Base-by-base conservation (phyloP, 192 early-diverging fungal genomes). In the Dispira parvispora region DNA sequence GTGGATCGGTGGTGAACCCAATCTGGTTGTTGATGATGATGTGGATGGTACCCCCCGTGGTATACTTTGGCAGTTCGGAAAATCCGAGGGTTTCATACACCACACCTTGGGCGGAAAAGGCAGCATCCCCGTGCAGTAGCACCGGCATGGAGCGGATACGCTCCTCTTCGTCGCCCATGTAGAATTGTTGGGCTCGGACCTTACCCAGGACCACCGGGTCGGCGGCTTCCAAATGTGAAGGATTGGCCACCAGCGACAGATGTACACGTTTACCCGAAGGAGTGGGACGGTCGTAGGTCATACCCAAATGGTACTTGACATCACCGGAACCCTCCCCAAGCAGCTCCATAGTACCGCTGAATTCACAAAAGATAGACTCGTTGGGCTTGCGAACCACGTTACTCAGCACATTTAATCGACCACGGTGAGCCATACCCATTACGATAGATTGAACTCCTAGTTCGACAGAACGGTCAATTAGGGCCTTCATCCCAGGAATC, bases 341-440 rank as follows among this genome's bases (percentile, higher is more conserved):
- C 49, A 89, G 84, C 67, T 88, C 90, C 53, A 84, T 71, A 65
- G 86, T 78, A 56, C 92, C 93, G 43, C 88, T 85, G 72, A 98
- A 98, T 75, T 99, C 96, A 71, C 88, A 90, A 74, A 99, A 99
- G 71, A 99, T 96, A 20, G 92, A 95, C 73, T 94, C 90, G 74
- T 94, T 91, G 57, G 94, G 94, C 78, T 96, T 99, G 64, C 93
- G 87, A 65, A 99, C 90, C n/a, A 99, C 96, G 73, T 99, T 99
- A 62, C 90, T 89, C 44, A 99, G 82, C 57, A 99, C 94, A 71
- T 99, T 99, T 50, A 99, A 79, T 67, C 96, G 89, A 56, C 96
- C 96, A 75, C 96, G 89, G 79, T 99, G 96, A 44, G 96, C 90
- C 96, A 99, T 99, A 63, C 96, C 96, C 83, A 99, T 89, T 61